Conservation (phyloP, 2,329 filamentous ascomycete genomes). For the Ascomycota sp. region DNA sequence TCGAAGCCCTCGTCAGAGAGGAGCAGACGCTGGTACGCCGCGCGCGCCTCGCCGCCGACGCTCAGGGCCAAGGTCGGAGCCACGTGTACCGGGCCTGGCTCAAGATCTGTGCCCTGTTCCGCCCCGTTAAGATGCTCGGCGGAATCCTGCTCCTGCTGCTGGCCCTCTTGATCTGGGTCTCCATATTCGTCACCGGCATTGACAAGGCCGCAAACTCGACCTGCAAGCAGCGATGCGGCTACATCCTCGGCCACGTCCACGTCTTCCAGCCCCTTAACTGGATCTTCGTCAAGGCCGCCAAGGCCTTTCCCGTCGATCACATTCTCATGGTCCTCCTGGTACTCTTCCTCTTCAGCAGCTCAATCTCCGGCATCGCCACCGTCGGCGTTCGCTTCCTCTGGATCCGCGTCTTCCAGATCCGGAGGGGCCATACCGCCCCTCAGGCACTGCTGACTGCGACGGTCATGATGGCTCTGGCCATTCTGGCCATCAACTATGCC, state of each 20-base stretch:
- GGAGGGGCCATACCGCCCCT: slow-evolving; percentile 71
- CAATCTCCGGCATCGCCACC: slow-evolving; percentile 66
- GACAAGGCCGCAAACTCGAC: slow-evolving; percentile 93
- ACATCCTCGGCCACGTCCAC: slow-evolving; percentile 70
- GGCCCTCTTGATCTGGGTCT: slow-evolving; percentile 59
- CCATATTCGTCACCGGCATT: slow-evolving; percentile 87
- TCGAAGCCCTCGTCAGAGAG: slow-evolving; percentile 72
- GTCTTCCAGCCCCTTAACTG: slow-evolving; percentile 93
- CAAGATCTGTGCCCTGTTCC: slow-evolving; percentile 62
- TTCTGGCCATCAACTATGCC: slow-evolving; percentile 80
- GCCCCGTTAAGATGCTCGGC: slow-evolving; percentile 72
- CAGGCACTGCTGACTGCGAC: slow-evolving; percentile 84
- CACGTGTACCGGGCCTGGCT: slow-evolving; percentile 57
- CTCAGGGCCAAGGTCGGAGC: slow-evolving; percentile 55
- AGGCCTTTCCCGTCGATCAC: slow-evolving; percentile 82
- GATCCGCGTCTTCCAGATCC: slow-evolving; percentile 81
- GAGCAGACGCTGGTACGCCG: slow-evolving; percentile 82
- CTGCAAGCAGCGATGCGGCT: slow-evolving; percentile 79
- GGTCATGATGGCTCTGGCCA: slow-evolving; percentile 74
- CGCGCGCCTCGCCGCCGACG: slow-evolving; percentile 69
- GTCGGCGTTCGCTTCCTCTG: slow-evolving; percentile 93
- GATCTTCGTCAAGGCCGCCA: slow-evolving; percentile 54
- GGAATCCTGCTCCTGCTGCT: slow-evolving; percentile 61
- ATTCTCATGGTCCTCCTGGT: slow-evolving; percentile 69
- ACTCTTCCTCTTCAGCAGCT: slow-evolving; percentile 72